phyloP scores from a whole-genome alignment of 129 eudicot genomes.

The Dittrichia graveolens region DNA sequence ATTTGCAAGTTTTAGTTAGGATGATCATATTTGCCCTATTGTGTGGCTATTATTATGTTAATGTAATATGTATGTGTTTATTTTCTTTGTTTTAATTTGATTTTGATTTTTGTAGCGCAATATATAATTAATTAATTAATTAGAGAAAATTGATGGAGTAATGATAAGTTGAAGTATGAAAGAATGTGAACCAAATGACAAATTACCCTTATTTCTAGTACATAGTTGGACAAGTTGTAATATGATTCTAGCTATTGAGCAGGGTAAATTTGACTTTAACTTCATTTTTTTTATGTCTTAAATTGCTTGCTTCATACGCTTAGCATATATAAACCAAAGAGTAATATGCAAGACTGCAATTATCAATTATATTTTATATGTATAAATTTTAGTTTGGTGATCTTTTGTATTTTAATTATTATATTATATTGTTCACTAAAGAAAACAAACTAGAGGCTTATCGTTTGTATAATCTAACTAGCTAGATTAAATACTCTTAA shows the following conservation, averaged over 20 bases:
- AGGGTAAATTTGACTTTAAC: slow-evolving; percentile 19
- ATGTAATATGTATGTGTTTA: too few species aligned
- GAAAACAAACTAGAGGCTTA: too few species aligned
- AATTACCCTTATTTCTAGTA: slow-evolving; percentile 2
- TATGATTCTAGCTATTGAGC: background rate
- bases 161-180: slow-evolving; percentile 23
- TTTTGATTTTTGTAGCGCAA: background rate
- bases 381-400: background rate
- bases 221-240: background rate
- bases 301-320: slow-evolving; percentile 23
- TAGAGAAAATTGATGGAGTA: background rate
- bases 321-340: background rate
- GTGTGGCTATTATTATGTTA: too few species aligned
- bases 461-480: too few species aligned
- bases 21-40: too few species aligned
- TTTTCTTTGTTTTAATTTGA: too few species aligned
- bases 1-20: too few species aligned
- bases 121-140: background rate
- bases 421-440: too few species aligned
- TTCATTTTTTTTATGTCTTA: background rate
- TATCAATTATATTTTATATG: background rate
- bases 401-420: too few species aligned
- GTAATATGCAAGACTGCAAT: slow-evolving; percentile 18
- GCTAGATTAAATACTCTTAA: too few species aligned
- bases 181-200: slow-evolving; percentile 6